Evolutionary conservation across 2,329 filamentous ascomycete species (phyloP), one percentile per base, ranked within the genome.

Genomic region (Aspergillus sp.): DNA sequence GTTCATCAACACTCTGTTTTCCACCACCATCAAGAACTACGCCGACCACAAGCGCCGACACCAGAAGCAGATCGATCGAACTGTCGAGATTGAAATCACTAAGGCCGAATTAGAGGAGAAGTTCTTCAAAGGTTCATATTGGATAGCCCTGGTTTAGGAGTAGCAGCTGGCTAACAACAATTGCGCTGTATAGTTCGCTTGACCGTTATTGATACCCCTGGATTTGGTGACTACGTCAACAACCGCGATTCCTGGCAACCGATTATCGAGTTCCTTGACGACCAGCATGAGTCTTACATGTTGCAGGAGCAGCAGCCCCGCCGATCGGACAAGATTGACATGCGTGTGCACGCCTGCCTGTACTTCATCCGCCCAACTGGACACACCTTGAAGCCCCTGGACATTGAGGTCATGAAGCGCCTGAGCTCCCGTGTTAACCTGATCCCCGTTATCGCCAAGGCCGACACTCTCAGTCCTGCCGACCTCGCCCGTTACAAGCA

Each of bases 271-370:
- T 99, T 99, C 84, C 85, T 99, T 72, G 95, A 99, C 80, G 95
- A 99, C 81, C 95, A 99, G 85, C 96, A 99, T 79, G 95, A 99
- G 84, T 99, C 95, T 39, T 99, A 99, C 81, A 99, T 99, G 95
- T 86, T 99, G 75, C 95, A 99, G 84, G 95, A 99, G 86, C 95
- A 99, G 81, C 95, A 99, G 82, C 95, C 96, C 69, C 91, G 91
- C 79, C 92, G 95, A 73, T 88, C 90, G 73, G 95, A 99, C 84
- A 99, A 98, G 86, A 99, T 99, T 72, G 95, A 99, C 76, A 90
- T 99, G 72, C 93, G 95, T 82, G 96, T 99, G 67, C 95, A 99
- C 77, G 90, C 93, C 66, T 99, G 95, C 80, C 80, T 99, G 75
- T 99, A 99, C 87, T 99, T 99, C 81, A 98, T 99, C 78, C 89